phyloP scores from a whole-genome alignment of 352 stramenopile genomes.

The Albugo candida region DNA sequence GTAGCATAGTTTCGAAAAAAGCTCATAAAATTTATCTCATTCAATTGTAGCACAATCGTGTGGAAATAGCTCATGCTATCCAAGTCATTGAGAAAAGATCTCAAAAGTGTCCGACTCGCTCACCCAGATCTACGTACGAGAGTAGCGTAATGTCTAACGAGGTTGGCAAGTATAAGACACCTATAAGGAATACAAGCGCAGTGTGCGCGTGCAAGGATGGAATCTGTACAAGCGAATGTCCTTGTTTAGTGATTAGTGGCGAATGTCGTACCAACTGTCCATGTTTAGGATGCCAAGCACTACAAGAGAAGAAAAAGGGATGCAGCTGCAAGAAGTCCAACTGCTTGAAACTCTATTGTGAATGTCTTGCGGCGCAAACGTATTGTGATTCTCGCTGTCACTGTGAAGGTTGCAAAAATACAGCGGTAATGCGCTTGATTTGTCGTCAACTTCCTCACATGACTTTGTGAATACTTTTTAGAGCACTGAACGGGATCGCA shows the following conservation, averaged over 20 bases:
- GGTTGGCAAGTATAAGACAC: background rate
- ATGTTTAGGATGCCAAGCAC: slow-evolving; percentile 19
- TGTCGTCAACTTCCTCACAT: background rate
- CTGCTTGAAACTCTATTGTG: slow-evolving; percentile 90
- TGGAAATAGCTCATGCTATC: slow-evolving; percentile 33
- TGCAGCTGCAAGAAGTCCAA: slow-evolving; percentile 96
- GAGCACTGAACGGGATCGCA: slow-evolving; percentile 19
- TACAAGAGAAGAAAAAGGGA: slow-evolving; percentile 26
- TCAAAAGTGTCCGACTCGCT: slow-evolving; percentile 12
- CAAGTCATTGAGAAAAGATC: slow-evolving; percentile 29
- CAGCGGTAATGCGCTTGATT: slow-evolving; percentile 6
- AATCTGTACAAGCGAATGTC: slow-evolving; percentile 19
- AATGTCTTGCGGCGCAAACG: slow-evolving; percentile 51
- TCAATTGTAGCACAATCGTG: slow-evolving; percentile 16
- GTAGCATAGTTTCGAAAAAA: background rate
- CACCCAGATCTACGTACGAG: background rate
- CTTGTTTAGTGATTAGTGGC: slow-evolving; percentile 21
- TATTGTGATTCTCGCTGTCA: slow-evolving; percentile 56
- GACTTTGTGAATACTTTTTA: too few relatives aligned
- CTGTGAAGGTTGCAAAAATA: slow-evolving; percentile 71
- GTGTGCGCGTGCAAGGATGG: slow-evolving; percentile 20
- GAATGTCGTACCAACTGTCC: slow-evolving; percentile 15
- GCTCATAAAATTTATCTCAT: background rate
- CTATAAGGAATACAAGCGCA: slow-evolving; percentile 2
- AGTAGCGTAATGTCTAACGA: background rate